Conservation (phyloP, 352 stramenopile species). For the Phytophthora rubi region DNA sequence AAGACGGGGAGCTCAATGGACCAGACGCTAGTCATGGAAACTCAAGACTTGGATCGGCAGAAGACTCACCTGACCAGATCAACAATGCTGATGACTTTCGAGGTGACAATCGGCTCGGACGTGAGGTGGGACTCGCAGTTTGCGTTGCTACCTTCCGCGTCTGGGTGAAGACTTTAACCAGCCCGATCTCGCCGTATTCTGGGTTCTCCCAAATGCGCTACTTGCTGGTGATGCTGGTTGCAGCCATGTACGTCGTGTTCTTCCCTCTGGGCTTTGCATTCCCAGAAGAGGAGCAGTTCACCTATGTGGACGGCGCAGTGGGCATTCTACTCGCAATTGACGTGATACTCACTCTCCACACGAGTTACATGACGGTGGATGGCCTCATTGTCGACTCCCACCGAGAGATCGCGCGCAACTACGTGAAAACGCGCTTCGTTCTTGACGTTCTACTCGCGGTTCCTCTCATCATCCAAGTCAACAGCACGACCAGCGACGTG, state of each 20-base stretch:
- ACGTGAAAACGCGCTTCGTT: constrained; percentile 21
- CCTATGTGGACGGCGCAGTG: constrained; percentile 3
- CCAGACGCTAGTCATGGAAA: background rate
- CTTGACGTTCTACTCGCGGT: constrained; percentile 22
- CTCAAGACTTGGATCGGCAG: background rate
- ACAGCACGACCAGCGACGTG: background rate
- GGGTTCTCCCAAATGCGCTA: constrained; percentile 25
- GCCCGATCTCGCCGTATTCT: constrained; percentile 38
- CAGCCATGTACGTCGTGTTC: constrained; percentile 37
- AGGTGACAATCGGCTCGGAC: background rate
- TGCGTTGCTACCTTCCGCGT: background rate
- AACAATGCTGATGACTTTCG: background rate
- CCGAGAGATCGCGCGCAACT: constrained; percentile 22
- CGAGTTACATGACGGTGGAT: constrained; percentile 24
- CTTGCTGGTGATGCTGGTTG: constrained; percentile 23
- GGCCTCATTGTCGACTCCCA: constrained; percentile 26
- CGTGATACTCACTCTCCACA: constrained; percentile 40
- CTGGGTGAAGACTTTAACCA: background rate
- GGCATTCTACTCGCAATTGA: constrained; percentile 25
- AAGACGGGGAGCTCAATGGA: background rate
- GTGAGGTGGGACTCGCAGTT: background rate
- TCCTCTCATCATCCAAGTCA: constrained; percentile 4
- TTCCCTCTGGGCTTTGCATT: constrained; percentile 54
- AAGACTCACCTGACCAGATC: too few species aligned
- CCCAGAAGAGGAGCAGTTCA: constrained; percentile 5